These are phyloP conservation scores for Raffaelea arxii DNA, from an alignment of 2,329 filamentous ascomycete species.

Conservation along the genomic window DNA sequence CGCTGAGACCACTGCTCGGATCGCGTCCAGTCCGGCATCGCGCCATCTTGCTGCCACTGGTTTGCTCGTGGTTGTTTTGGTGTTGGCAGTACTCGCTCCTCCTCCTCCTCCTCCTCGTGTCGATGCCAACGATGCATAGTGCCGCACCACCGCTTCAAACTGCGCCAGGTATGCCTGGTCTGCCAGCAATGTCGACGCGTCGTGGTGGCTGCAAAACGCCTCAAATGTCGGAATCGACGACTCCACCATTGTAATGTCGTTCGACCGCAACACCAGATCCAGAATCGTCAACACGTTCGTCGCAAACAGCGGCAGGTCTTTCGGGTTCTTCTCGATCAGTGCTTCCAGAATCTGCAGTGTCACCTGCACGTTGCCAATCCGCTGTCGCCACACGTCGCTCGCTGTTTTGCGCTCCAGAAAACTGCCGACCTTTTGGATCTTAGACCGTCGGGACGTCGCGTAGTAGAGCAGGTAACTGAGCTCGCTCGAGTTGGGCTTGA, in stretches of 20 bases:
- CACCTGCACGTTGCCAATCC: constrained; percentile 88
- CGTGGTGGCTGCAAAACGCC: constrained; percentile 80
- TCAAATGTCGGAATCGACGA: constrained; percentile 80
- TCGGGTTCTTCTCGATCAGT: constrained; percentile 84
- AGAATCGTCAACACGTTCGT: constrained; percentile 77
- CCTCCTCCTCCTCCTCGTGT: constrained; percentile 41
- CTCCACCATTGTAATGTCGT: constrained; percentile 87
- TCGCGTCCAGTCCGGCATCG: constrained; percentile 63
- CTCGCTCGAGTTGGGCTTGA: constrained; percentile 94
- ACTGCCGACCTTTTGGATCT: constrained; percentile 89
- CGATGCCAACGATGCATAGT: constrained; percentile 73
- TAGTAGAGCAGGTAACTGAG: constrained; percentile 96
- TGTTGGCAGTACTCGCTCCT: no score
- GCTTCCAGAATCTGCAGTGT: constrained; percentile 87
- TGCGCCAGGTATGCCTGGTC: constrained; percentile 75
- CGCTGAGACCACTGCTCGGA: constrained; percentile 71
- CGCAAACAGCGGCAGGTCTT: constrained; percentile 84
- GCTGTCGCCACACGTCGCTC: constrained; percentile 79
- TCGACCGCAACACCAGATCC: constrained; percentile 70
- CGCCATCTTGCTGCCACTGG: constrained; percentile 73
- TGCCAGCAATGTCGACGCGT: constrained; percentile 73
- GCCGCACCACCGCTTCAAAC: constrained; percentile 71
- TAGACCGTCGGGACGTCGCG: constrained; percentile 84
- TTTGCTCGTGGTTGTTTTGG: constrained; percentile 52
- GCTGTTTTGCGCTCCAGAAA: constrained; percentile 93